phyloP scores from a whole-genome alignment of 371 early-diverging fungal species.

The Actinomortierella ambigua region DNA sequence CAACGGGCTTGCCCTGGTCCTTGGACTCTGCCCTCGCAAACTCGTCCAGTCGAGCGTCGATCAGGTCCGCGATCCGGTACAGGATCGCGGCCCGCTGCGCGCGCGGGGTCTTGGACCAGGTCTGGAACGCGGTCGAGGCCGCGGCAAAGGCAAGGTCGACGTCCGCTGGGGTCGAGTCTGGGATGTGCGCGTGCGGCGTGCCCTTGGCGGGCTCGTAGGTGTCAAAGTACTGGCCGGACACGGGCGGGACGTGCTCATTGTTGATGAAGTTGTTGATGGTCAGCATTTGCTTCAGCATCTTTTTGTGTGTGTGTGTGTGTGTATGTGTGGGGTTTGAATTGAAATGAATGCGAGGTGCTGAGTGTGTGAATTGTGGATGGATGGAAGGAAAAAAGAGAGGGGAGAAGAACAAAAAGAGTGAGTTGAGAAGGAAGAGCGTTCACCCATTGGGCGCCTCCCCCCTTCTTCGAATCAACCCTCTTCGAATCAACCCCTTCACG shows the following conservation, averaged over 20 bases:
- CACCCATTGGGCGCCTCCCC: too few species aligned
- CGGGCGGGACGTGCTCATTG: slow-evolving; percentile 55
- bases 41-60: slow-evolving; percentile 56
- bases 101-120: slow-evolving; percentile 62
- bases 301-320: too few species aligned
- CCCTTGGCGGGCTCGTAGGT: slow-evolving; percentile 67
- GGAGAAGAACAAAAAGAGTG: too few species aligned
- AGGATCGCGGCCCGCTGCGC: slow-evolving; percentile 55
- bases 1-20: slow-evolving; percentile 74
- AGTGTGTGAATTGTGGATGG: too few species aligned
- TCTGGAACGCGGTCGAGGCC: slow-evolving; percentile 64
- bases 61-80: slow-evolving; percentile 62
- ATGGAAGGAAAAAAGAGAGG: too few species aligned
- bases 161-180: slow-evolving; percentile 65
- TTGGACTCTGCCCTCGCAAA: slow-evolving; percentile 59
- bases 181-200: slow-evolving; percentile 52
- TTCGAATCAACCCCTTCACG: too few species aligned
- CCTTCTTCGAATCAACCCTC: too few species aligned
- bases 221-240: slow-evolving; percentile 55
- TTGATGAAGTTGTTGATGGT: slow-evolving; percentile 65
- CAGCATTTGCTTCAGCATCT: not conserved
- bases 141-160: slow-evolving; percentile 71
- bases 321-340: too few species aligned
- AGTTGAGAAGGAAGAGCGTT: too few species aligned
- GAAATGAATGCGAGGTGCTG: too few species aligned